Evolutionary conservation across 2,329 filamentous ascomycete genomes (phyloP), one percentile per base, ranked within the genome.

Genomic region (Xylaria sp.): DNA sequence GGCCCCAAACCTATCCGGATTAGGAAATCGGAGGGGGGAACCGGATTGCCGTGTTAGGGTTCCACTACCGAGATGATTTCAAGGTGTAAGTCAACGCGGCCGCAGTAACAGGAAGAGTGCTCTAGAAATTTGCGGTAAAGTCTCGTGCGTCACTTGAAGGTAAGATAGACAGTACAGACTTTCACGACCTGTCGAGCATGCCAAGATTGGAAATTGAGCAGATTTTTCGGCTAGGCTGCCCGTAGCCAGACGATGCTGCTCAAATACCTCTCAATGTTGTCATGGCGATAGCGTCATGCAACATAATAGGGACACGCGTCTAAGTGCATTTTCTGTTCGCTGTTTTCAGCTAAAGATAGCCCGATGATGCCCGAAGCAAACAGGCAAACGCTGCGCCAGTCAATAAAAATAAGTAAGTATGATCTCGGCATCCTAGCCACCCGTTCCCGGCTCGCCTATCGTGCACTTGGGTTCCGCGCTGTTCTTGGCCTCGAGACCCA

Each of bases 11-110:
- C 21, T 64, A 30, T 56, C 67, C 61, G 3, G 14, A 67, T 62
- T 55, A 57, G 67, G 66, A 67, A 64, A 42, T 60, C 69, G 69
- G 69, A 71, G 54, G 34, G 9, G 34, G 27, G 54, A 42, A 32
- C 59, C 64, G 59, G 36, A 39, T 56, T 61, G 42, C 53, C 61
- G 45, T 50, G 42, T 59, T 59, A 17, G 42, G 67, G 39, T 36
- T 48, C 42, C n/a, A 66, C 56, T 66, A 50, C 59, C 60, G 51
- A 69, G 55, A 55, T 21, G 11, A 19, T 47, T 32, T 58, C n/a
- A 34, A 34, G 56, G 24, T 32, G 61, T 54, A 61, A 27, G 14
- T 39, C 39, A 54, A 47, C 36, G 42, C 36, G 39, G 32, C 39
- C 24, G 30, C 39, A 32, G 32, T 42, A 57, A 48, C 2, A 48